Evolutionary conservation across 441 rosid genomes (phyloP), one percentile per base, ranked within the genome.

Genomic region (Eutrema salsugineum): DNA sequence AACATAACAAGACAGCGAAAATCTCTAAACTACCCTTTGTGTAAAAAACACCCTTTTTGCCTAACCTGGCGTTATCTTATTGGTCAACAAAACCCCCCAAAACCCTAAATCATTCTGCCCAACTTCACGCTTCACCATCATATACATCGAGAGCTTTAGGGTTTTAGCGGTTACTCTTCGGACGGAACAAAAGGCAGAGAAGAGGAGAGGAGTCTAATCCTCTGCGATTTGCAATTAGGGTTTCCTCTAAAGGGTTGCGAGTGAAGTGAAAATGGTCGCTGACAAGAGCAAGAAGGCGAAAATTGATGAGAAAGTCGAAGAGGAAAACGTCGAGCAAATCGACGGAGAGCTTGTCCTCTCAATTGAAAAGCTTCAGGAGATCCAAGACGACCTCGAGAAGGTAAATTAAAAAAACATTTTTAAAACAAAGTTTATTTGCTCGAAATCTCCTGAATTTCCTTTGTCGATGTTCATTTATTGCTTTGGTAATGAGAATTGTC

Each of bases 361-460:
- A 40, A 89, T 91, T 59, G 98, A 93, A 81, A 89, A 86, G 84
- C 88, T 93, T 22, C 97, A 93, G 79, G 98, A 91, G 89, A 80
- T 91, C 70, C 98, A 93, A 71, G 98, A 93, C 43, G 93, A 91
- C 76, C 98, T 93, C 48, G 97, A 91, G 65, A 91, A 87, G 97
- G 98, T 93, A 24, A 12, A 22, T 49, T 4, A 24, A 27, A 12
- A 44, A 15, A 1, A 1, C 1, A 3, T 15, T n/a, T n/a, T 11
- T 2, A 12, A 11, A 22, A 30, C 1, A n/a, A 43, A n/a, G 39
- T 27, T 33, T 56, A n/a, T 16, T 68, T 8, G 43, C 22, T 46
- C 42, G 28, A 6, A 60, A 33, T 66, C 53, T 59, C 30, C 15
- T 8, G 51, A 59, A 48, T 24, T 36, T 39, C 11, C 10, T 38